Base-by-base conservation (phyloP, 2,329 filamentous ascomycete genomes). In the Colletotrichum tropicale region DNA sequence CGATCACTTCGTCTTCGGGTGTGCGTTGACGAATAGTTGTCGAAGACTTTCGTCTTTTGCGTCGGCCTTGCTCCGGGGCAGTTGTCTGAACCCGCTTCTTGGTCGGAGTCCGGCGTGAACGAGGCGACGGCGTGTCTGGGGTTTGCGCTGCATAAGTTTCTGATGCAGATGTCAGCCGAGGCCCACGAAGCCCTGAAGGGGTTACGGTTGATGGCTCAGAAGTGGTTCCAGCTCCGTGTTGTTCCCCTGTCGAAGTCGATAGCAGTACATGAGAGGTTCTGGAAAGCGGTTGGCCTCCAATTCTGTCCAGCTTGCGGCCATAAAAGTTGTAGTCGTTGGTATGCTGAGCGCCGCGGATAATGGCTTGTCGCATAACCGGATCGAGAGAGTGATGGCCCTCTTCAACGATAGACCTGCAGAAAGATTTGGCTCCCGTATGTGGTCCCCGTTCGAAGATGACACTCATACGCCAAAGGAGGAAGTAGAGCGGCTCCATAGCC, bases 401-500 rank as follows among this genome's bases (percentile, higher is more conserved):
- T n/a, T 75, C 56, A 15, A 69, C n/a, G 18, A 75, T 58, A 26
- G 24, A 12, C 10, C 26, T 64, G n/a, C 43, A 64, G 56, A 76
- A 65, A 21, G 65, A 52, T 21, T 58, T 61, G 24, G 30, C 21
- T 8, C 58, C 30, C 4, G 58, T 60, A 3, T 28, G 32, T 10
- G 43, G 64, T 15, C 52, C 38, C 9, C 74, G 70, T 24, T 76
- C 62, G 58, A 76, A 66, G 21, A 30, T 26, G 18, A 71, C 66
- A 8, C 72, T 68, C 30, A 84, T 76, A 24, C 83, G 79, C 84
- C 83, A 86, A 21, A 85, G 80, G 55, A 85, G 77, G 65, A 86
- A 86, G 74, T 86, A 82, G 70, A 81, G 84, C 0, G 84, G 82
- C 9, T 84, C 81, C 85, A 86, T 86, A 0, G 38, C 28, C 3